Percentiles rank a stretch among this genome's conserved stretches.
phyloP scores from a whole-genome alignment of 2,329 filamentous ascomycete genomes.

The Xylaria sp. region DNA sequence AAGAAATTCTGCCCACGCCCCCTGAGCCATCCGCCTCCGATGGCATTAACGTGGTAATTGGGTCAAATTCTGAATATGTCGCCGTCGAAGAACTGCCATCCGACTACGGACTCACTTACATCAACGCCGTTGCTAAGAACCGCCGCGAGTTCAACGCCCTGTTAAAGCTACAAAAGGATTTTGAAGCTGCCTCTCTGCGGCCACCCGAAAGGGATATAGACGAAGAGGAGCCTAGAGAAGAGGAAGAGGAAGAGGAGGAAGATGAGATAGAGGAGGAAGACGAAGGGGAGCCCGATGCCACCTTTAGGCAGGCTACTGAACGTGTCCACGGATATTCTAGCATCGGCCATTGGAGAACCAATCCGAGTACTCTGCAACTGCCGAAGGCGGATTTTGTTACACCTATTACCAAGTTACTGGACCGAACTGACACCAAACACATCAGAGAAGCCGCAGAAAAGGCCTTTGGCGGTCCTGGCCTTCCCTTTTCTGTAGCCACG shows the following conservation, averaged over 20 bases:
- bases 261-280: slow-evolving; percentile 52
- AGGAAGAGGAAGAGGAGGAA: slow-evolving; percentile 48
- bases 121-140: slow-evolving; percentile 62
- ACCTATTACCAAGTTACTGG: slow-evolving; percentile 76
- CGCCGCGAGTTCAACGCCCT: slow-evolving; percentile 66
- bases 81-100: slow-evolving; percentile 47
- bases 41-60: slow-evolving; percentile 45
- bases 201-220: slow-evolving; percentile 49
- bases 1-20: not conserved
- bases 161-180: slow-evolving; percentile 67
- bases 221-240: slow-evolving; percentile 48
- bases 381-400: slow-evolving; percentile 75
- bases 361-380: slow-evolving; percentile 78
- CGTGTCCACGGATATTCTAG: slow-evolving; percentile 80
- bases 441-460: slow-evolving; percentile 76
- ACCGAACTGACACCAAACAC: slow-evolving; percentile 77
- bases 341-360: slow-evolving; percentile 78
- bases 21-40: slow-evolving; percentile 30
- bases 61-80: slow-evolving; percentile 32
- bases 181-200: slow-evolving; percentile 57
- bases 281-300: slow-evolving; percentile 49
- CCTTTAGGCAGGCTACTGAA: slow-evolving; percentile 49
- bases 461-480: slow-evolving; percentile 78
- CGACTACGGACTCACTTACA: slow-evolving; percentile 55
- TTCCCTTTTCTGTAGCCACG: slow-evolving; percentile 82